These are phyloP conservation scores for Lachnellula hyalina DNA, from an alignment of 2,329 filamentous ascomycete genomes.

Conservation along the genomic window DNA sequence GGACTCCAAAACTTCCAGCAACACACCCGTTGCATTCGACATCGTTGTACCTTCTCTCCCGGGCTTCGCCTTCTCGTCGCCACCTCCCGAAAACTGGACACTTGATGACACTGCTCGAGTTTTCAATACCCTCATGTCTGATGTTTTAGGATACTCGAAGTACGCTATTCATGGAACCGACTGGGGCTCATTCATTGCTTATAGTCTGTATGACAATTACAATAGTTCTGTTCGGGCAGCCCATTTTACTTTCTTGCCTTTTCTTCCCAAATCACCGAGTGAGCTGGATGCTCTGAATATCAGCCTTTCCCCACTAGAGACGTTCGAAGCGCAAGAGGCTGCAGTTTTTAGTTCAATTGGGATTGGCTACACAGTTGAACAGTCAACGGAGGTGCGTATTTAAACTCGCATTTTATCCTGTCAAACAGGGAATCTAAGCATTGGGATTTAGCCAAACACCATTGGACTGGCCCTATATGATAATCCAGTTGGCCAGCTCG, in stretches of 20 bases:
- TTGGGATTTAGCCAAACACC: conserved; percentile 17
- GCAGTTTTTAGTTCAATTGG: neutral
- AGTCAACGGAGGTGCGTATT: neutral
- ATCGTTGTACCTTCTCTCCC: conserved; percentile 15
- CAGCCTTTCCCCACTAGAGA: neutral
- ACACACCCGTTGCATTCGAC: conserved; percentile 9
- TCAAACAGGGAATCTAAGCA: neutral
- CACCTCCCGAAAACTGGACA: conserved; percentile 1
- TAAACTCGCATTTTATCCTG: neutral
- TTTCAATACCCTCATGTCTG: conserved; percentile 10
- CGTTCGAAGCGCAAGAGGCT: neutral
- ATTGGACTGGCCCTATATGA: conserved; percentile 19
- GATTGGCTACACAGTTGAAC: neutral
- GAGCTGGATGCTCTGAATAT: neutral
- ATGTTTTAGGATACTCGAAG: conserved; percentile 8
- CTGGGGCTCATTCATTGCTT: conserved; percentile 8
- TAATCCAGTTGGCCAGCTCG: conserved; percentile 21
- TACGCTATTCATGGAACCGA: conserved; percentile 14
- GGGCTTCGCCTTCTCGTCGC: conserved; percentile 12
- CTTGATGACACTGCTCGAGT: conserved; percentile 8
- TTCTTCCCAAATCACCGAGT: neutral
- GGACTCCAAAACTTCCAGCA: neutral
- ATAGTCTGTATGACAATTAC: conserved; percentile 4
- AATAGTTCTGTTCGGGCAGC: neutral
- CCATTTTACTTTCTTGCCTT: neutral